Base-by-base conservation (phyloP, 495 filamentous ascomycete species). In the Xylaria nigripes region DNA sequence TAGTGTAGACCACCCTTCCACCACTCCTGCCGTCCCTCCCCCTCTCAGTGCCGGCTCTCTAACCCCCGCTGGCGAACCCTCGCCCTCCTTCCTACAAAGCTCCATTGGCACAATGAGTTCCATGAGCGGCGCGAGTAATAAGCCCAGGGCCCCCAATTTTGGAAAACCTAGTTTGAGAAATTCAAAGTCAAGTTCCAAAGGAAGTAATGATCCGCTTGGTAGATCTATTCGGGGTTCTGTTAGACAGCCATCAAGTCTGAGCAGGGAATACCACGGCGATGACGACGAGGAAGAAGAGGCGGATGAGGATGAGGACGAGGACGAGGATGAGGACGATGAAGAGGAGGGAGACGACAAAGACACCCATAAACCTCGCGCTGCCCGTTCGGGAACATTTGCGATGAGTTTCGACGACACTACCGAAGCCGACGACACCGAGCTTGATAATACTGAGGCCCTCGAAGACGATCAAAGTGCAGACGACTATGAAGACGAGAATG, bases 1-100 rank as follows among this genome's bases (percentile, higher is more conserved):
- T 41, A 53, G 55, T 43, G 62, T 50, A 47, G 66, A 70, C 6
- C 56, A 83, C 62, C 76, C 82, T 29, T 90, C 90, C 0, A 91
- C 86, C 1, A 92, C 89, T 19, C 89, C 90, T 42, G 81, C 83
- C 23, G 87, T 83, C 9, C 89, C 89, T 13, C 87, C 87, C 21
- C 82, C 81, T 2, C 24, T 29, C 25, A 24, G 80, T 32, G 70
- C 77, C 9, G 73, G 75, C 19, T 89, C 87, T 27, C 89, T 89
- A 66, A 89, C 86, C 24, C 87, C 89, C 10, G 81, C 78, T 54
- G 86, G 84, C 27, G 80, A 77, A 23, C 86, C 87, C 18, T 78
- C 80, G 21, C 83, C 79, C 6, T 79, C 78, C 9, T 68, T 80
- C 51, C 77, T 86, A 48, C 82, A 83, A 29, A 86, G 81, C 70